Evolutionary conservation across 768 basidiomycete species (phyloP).

Genomic region (Clitopilus passeckerianus): DNA sequence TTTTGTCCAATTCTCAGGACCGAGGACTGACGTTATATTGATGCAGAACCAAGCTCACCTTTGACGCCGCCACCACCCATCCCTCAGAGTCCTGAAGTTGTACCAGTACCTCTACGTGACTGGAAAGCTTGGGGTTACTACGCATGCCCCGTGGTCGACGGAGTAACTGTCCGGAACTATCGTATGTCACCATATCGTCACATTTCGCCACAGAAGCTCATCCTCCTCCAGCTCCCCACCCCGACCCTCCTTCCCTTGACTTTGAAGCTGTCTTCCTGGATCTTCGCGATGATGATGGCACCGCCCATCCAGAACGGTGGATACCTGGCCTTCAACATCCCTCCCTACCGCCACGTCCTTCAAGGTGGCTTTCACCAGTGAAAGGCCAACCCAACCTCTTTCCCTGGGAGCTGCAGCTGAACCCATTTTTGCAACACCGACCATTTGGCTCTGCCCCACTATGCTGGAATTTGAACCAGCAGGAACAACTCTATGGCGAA

Average conservation of each 20-base stretch:
- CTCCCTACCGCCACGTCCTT: slow-evolving; percentile 44
- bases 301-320: slow-evolving; percentile 41
- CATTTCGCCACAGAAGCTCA: not conserved
- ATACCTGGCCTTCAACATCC: slow-evolving; percentile 41
- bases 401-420: slow-evolving; percentile 47
- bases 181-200: slow-evolving; percentile 26
- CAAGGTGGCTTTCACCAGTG: slow-evolving; percentile 36
- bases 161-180: slow-evolving; percentile 33
- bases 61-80: not conserved
- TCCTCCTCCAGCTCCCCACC: slow-evolving; percentile 6
- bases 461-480: slow-evolving; percentile 38
- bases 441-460: slow-evolving; percentile 35
- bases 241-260: slow-evolving; percentile 18
- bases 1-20: not conserved
- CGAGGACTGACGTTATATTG: not conserved
- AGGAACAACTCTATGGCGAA: slow-evolving; percentile 9
- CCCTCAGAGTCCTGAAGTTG: not conserved
- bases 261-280: slow-evolving; percentile 26
- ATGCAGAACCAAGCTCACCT: not conserved
- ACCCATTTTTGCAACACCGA: slow-evolving; percentile 49
- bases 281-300: slow-evolving; percentile 24
- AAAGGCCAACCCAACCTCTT: slow-evolving; percentile 35
- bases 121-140: slow-evolving; percentile 56
- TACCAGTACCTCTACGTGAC: slow-evolving; percentile 17
- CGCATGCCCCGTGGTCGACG: slow-evolving; percentile 40